These are phyloP conservation scores for Apiospora koreana DNA, from an alignment of 2,329 filamentous ascomycete species.

Conservation along the genomic window DNA sequence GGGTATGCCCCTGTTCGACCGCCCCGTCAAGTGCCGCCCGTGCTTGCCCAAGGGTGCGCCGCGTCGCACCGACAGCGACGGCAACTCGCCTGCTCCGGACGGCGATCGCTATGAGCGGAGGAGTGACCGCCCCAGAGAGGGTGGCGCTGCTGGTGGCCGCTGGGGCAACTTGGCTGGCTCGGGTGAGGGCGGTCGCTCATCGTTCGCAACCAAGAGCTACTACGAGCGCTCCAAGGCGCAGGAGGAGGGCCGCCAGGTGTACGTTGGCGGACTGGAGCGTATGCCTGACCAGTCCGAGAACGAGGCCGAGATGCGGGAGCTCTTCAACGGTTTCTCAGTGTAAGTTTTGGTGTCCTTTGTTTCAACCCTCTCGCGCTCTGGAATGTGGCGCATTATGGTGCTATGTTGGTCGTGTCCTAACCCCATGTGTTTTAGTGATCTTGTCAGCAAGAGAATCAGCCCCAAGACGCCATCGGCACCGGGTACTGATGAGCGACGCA, in stretches of 20 bases:
- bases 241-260: slow-evolving; percentile 43
- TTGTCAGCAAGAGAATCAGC: slow-evolving; percentile 55
- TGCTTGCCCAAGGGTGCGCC: slow-evolving; percentile 55
- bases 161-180: slow-evolving; percentile 10
- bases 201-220: slow-evolving; percentile 33
- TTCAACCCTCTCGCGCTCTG: neutral
- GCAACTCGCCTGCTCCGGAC: neutral
- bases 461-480: slow-evolving; percentile 48
- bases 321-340: slow-evolving; percentile 50
- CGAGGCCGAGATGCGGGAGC: slow-evolving; percentile 44
- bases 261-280: slow-evolving; percentile 50
- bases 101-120: slow-evolving; percentile 18
- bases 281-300: slow-evolving; percentile 51
- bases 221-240: slow-evolving; percentile 22
- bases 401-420: neutral
- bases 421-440: slow-evolving; percentile 22
- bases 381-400: neutral
- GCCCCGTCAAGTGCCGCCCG: slow-evolving; percentile 64
- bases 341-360: slow-evolving; percentile 25
- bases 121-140: slow-evolving; percentile 20
- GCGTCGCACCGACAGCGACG: slow-evolving; percentile 17
- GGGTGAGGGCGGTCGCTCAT: slow-evolving; percentile 26
- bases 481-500: slow-evolving; percentile 49
- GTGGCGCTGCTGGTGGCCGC: slow-evolving; percentile 5
- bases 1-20: slow-evolving; percentile 54